phyloP scores from a whole-genome alignment of 1,284 basidiomycete species.

The Fomes fomentarius region DNA sequence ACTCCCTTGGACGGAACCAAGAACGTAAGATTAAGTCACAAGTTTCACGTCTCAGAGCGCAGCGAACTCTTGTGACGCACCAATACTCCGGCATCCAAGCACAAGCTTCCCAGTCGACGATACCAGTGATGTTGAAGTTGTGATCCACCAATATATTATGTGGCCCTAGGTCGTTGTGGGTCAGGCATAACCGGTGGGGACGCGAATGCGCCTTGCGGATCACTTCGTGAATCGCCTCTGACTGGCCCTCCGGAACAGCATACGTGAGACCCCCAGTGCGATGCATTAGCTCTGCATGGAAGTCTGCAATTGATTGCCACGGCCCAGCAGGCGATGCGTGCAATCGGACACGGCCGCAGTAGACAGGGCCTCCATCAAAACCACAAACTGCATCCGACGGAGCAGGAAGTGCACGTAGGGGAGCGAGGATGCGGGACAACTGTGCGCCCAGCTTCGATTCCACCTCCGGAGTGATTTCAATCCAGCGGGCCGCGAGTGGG shows the following conservation, averaged over 20 bases:
- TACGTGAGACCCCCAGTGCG: background rate
- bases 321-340: constrained; percentile 2
- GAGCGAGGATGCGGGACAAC: constrained; percentile 8
- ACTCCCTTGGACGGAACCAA: no score
- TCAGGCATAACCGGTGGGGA: constrained; percentile 15
- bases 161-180: constrained; percentile 27
- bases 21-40: no score
- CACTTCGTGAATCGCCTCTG: background rate
- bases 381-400: constrained; percentile 11
- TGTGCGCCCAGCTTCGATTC: constrained; percentile 10
- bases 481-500: background rate
- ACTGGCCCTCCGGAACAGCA: background rate
- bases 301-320: constrained; percentile 1
- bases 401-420: constrained; percentile 10
- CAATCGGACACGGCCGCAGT: constrained; percentile 3
- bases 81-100: constrained; percentile 34
- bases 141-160: constrained; percentile 28
- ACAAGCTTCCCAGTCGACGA: constrained; percentile 31
- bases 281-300: constrained; percentile 1
- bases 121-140: constrained; percentile 23
- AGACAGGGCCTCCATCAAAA: constrained; percentile 11
- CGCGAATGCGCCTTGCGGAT: constrained; percentile 1
- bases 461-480: constrained; percentile 1
- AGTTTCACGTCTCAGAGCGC: no score
- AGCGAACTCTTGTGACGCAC: constrained; percentile 4